Evolutionary conservation across 331 rosid species (phyloP), one percentile per base, ranked within the genome.

Genomic region (Saraca asoca): DNA sequence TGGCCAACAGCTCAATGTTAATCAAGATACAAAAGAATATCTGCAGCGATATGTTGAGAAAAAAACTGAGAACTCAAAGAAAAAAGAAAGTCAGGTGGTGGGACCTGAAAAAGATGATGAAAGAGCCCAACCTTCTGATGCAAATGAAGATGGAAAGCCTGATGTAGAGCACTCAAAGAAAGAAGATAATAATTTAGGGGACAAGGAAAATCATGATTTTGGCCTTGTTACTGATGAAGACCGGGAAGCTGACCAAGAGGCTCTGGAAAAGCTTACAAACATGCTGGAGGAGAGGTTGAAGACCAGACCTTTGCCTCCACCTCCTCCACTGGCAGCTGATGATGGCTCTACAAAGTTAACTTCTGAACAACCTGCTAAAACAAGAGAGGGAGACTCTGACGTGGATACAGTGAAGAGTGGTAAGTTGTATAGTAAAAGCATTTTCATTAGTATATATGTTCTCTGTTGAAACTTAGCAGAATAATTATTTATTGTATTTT

Each of bases 231-330:
- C 93, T 0, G 84, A 88, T 33, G 97, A 88, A 72, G 99, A 94
- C 78, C 88, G 68, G 85, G 96, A 88, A 64, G 83, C 84, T 73
- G 99, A 94, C 69, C 75, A 59, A 16, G 89, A 75, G 69, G 91
- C 91, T 18, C 45, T 74, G 39, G 92, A 80, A 52, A 94, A 94
- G 85, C 84, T 94, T 50, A 80, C 82, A 37, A 77, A 77, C 68
- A 81, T 88, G 84, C 71, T 94, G 74, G 99, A 86, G 73, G 96
- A 90, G 83, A 90, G 99, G 78, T 66, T 90, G 73, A 94, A 88
- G 75, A 80, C 88, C 44, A 90, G 84, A 66, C 96, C 97, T 61
- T 78, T 85, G 68, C 97, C 99, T 69, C 74, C 91, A 13, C 88
- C 98, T 53, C 97, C 96, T 77, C 63, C 86, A 20, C 89, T 45